A percentile compares a stretch with the other conserved stretches of the same genome.
Evolutionary conservation across 2,329 filamentous ascomycete genomes (phyloP).

Genomic region (Colletotrichum sp.): DNA sequence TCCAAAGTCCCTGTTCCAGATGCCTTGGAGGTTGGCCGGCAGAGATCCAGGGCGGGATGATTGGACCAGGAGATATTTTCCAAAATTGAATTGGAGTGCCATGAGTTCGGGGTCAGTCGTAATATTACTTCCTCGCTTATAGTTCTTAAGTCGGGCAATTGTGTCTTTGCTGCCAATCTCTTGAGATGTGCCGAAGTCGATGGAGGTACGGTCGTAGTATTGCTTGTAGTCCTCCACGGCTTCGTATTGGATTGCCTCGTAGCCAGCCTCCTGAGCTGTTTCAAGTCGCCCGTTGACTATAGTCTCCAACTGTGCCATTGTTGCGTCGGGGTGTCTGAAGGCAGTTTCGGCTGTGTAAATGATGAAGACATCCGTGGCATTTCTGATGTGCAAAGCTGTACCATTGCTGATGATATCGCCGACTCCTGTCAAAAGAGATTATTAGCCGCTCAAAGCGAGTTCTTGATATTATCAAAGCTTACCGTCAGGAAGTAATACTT

Average conservation of each 20-base stretch:
- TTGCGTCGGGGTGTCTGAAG: neutral
- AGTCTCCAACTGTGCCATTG: neutral
- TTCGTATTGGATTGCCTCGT: neutral
- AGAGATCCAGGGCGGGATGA: constrained; percentile 26
- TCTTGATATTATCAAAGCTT: neutral
- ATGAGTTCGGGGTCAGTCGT: constrained; percentile 24
- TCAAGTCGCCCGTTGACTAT: neutral
- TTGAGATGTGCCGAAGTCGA: constrained; percentile 19
- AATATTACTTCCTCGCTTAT: neutral
- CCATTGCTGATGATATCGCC: constrained; percentile 5
- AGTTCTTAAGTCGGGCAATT: neutral
- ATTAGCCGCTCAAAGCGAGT: accelerated
- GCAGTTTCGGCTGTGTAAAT: constrained; percentile 14
- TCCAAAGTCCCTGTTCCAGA: constrained; percentile 47
- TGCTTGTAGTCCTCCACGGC: constrained; percentile 12
- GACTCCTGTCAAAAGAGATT: neutral
- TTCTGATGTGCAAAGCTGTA: neutral
- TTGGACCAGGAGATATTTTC: constrained; percentile 38
- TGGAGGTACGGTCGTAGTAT: constrained; percentile 11
- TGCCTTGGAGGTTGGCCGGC: constrained; percentile 45
- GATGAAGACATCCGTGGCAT: constrained; percentile 18
- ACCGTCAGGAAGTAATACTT: neutral
- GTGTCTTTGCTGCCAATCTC: constrained; percentile 8
- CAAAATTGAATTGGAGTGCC: constrained; percentile 36
- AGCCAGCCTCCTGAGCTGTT: neutral